Conservation (phyloP, 129 eudicot species). For the Apium graveolens region DNA sequence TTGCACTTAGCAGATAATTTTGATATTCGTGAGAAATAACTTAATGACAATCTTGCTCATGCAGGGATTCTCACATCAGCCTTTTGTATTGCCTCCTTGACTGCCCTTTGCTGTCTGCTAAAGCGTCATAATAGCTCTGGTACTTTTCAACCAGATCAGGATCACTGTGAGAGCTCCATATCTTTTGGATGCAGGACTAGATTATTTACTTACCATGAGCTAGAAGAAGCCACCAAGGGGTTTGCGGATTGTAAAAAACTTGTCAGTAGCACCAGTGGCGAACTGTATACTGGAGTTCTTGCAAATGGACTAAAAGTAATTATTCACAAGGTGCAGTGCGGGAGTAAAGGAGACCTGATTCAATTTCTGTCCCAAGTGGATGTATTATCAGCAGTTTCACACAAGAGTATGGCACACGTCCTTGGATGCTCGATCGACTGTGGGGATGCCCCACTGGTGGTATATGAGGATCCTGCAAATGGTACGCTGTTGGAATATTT, state of each 20-base stretch:
- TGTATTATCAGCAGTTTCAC: conserved; percentile 47
- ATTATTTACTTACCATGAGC: conserved; percentile 60
- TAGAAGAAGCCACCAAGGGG: conserved; percentile 74
- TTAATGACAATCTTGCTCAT: conserved; percentile 12
- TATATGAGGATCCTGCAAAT: conserved; percentile 61
- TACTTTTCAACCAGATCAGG: conserved; percentile 21
- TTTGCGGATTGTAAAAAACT: conserved; percentile 47
- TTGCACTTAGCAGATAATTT: neutral
- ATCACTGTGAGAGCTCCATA: conserved; percentile 24
- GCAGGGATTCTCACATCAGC: conserved; percentile 66
- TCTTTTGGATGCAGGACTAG: conserved; percentile 41
- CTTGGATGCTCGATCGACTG: conserved; percentile 79
- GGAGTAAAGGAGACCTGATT: conserved; percentile 51
- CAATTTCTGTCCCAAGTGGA: conserved; percentile 52
- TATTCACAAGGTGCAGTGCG: conserved; percentile 54
- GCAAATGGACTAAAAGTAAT: conserved; percentile 47
- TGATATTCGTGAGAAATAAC: neutral
- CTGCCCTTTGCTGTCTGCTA: conserved; percentile 45
- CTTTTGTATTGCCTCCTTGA: conserved; percentile 38
- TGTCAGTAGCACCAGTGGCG: conserved; percentile 24
- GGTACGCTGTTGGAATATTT: conserved; percentile 57
- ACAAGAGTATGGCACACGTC: conserved; percentile 57
- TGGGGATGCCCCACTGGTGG: conserved; percentile 52
- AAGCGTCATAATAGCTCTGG: conserved; percentile 43
- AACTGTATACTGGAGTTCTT: conserved; percentile 49